Evolutionary conservation across 164 flowering plant genomes (phyloP), one percentile per base, ranked within the genome.

Genomic region (Berberis vulgaris): DNA sequence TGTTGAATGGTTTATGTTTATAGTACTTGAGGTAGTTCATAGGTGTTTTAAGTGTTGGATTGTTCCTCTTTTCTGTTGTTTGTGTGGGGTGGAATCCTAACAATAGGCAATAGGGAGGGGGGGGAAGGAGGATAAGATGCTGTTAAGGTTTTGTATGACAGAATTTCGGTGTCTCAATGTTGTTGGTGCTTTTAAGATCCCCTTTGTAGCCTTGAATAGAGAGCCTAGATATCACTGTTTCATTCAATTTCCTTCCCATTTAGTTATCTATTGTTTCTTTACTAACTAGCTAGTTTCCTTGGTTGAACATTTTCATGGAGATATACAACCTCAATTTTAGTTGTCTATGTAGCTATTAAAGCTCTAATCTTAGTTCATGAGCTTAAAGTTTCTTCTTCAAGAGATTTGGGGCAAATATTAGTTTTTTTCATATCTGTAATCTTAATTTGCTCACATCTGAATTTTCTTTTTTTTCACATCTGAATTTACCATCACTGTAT

Each of bases 141-240:
- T 67, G 61, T 54, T 47, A 46, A 66, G 67, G 67, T 69, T 58
- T 69, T 52, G 59, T 58, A 59, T 63, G 67, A 59, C 59, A 64
- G 63, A 59, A 49, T 64, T 63, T 63, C 59, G 60, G 41, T 63
- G 61, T 45, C 66, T 62, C 26, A 63, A 67, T 13, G 40, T 26
- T 49, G 65, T 59, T 52, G 65, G 67, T 67, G 61, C 60, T 63
- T 55, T 71, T 46, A 53, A 67, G 65, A 67, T 40, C 64, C 59
- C 59, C 46, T 60, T 53, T 67, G 53, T 38, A 60, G 64, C 60
- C 60, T 67, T 13, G 64, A 60, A 41, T 38, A 41, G 40, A 44
- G 70, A 44, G 70, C 65, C 49, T 50, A 11, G 9, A 12, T 26
- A 26, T 39, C 55, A 46, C 42, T 41, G 39, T 49, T 49, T 43